A percentile compares a stretch with the other conserved stretches of the same genome.
These are phyloP conservation scores for Penicillium herquei DNA, from an alignment of 495 filamentous ascomycete species.

Conservation along the genomic window DNA sequence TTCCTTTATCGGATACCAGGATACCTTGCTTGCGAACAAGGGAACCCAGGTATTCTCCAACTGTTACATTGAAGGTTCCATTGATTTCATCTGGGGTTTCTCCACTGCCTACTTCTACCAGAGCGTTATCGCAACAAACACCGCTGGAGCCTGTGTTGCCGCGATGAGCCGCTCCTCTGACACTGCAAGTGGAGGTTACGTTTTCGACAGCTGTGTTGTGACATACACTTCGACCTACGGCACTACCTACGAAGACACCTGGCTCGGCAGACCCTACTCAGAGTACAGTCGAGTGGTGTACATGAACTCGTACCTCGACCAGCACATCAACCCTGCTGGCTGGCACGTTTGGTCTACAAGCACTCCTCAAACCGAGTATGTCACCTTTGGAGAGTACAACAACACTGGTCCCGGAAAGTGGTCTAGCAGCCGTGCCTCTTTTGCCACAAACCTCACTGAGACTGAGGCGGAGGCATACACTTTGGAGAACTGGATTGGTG, in stretches of 20 bases:
- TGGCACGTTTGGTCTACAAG: constrained; percentile 39
- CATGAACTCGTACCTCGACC: constrained; percentile 50
- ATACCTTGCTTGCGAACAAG: constrained; percentile 54
- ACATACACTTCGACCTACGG: constrained; percentile 46
- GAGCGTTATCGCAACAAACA: constrained; percentile 41
- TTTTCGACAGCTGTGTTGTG: constrained; percentile 34
- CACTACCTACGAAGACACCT: constrained; percentile 39
- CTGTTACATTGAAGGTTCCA: constrained; percentile 41
- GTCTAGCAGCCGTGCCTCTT: constrained; percentile 14
- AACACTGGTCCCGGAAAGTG: constrained; percentile 15
- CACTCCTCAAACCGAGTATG: constrained; percentile 17
- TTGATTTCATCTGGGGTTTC: constrained; percentile 66
- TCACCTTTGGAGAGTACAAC: constrained; percentile 21
- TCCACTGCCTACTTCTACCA: constrained; percentile 54
- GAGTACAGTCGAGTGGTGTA: constrained; percentile 58
- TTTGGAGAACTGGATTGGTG: constrained; percentile 11
- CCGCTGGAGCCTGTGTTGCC: constrained; percentile 55
- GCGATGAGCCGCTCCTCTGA: constrained; percentile 52
- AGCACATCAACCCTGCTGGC: constrained; percentile 54
- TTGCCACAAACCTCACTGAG: constrained; percentile 15
- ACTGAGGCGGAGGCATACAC: constrained; percentile 12
- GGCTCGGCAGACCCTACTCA: constrained; percentile 60
- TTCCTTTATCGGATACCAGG: constrained; percentile 50
- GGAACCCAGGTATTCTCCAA: constrained; percentile 53
- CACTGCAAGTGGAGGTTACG: constrained; percentile 54